phyloP scores from a whole-genome alignment of 2,329 filamentous ascomycete genomes.

The Ophiocordyceps camponoti-leonardi region DNA sequence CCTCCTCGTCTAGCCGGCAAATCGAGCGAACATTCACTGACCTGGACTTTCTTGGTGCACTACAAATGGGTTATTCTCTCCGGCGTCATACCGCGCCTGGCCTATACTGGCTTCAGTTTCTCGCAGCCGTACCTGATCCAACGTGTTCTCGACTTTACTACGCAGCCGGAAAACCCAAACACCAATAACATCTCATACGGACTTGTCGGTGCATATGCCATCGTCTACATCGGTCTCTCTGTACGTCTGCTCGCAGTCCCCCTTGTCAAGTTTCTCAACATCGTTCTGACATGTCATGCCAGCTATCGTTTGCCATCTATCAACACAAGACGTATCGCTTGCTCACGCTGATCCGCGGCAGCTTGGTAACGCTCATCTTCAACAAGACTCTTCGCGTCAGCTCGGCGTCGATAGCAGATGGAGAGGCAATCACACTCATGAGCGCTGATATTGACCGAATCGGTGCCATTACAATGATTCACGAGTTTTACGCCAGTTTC shows the following conservation, averaged over 20 bases:
- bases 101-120: constrained; percentile 20
- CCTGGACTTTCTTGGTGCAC: constrained; percentile 8
- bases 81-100: constrained; percentile 17
- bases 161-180: constrained; percentile 7
- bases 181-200: constrained; percentile 15
- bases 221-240: constrained; percentile 22
- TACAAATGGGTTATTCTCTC: constrained; percentile 12
- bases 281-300: too few species aligned
- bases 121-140: constrained; percentile 25
- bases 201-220: constrained; percentile 19
- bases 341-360: constrained; percentile 16
- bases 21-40: constrained; percentile 7
- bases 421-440: constrained; percentile 19
- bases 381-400: constrained; percentile 21
- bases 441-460: constrained; percentile 23
- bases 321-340: constrained; percentile 17
- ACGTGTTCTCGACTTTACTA: constrained; percentile 13
- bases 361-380: constrained; percentile 27
- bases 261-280: not conserved
- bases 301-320: constrained; percentile 6
- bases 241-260: constrained; percentile 8
- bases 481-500: constrained; percentile 17
- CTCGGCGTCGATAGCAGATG: constrained; percentile 9
- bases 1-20: constrained; percentile 4
- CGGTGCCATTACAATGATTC: constrained; percentile 8